A percentile compares a stretch with the other conserved stretches of the same genome.
Evolutionary conservation across 2,329 filamentous ascomycete species (phyloP).

Genomic region (Didymella keratinophila): DNA sequence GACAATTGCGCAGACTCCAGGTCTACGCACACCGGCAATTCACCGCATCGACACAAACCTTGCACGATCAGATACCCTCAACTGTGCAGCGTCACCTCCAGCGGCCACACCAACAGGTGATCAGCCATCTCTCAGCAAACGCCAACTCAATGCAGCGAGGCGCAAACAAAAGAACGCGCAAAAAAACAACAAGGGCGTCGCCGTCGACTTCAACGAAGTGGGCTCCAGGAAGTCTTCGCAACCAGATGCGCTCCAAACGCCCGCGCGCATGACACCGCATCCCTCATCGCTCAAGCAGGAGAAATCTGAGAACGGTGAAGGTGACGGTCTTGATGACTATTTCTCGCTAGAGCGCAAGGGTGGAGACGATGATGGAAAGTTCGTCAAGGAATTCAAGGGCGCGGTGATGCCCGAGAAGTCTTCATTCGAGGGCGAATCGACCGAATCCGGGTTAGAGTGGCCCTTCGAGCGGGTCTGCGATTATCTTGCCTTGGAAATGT

Average conservation of each 20-base stretch:
- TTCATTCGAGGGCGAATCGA: conserved; percentile 78
- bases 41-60: conserved; percentile 62
- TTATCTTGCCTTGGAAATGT: conserved; percentile 90
- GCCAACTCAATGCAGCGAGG: conserved; percentile 93
- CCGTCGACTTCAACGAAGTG: conserved; percentile 80
- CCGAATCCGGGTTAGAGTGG: conserved; percentile 84
- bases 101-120: conserved; percentile 52
- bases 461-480: conserved; percentile 94
- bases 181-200: conserved; percentile 85
- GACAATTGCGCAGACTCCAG: conserved; percentile 54
- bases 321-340: conserved; percentile 68
- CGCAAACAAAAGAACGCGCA: conserved; percentile 91
- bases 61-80: conserved; percentile 55
- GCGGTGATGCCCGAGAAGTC: conserved; percentile 82
- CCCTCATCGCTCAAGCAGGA: conserved; percentile 65
- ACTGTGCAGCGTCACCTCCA: conserved; percentile 57
- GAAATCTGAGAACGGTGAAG: conserved; percentile 67
- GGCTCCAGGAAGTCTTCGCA: conserved; percentile 69
- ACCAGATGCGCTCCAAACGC: conserved; percentile 63
- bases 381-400: conserved; percentile 96
- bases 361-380: conserved; percentile 87
- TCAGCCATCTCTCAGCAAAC: conserved; percentile 76
- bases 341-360: conserved; percentile 85
- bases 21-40: conserved; percentile 44
- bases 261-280: conserved; percentile 56